Conservation (phyloP, 1,284 basidiomycete genomes). For the Schizophyllum amplum region DNA sequence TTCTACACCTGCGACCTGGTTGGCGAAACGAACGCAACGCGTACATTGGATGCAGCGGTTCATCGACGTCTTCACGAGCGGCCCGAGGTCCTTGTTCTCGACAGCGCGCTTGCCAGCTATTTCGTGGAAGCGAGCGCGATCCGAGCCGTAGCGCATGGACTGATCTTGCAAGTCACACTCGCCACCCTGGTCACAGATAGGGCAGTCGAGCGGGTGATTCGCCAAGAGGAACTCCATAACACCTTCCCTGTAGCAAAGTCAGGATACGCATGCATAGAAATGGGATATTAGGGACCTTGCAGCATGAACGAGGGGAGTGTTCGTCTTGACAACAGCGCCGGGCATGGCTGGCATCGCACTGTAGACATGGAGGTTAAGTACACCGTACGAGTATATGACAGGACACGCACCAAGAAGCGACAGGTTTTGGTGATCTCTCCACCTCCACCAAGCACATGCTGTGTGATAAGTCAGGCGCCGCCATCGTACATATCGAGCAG, state of each 20-base stretch:
- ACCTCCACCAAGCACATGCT: constrained; percentile 98
- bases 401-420: constrained; percentile 66
- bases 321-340: constrained; percentile 93
- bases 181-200: constrained; percentile 96
- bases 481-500: constrained; percentile 1
- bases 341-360: constrained; percentile 99
- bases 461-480: constrained; percentile 9
- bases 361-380: constrained; percentile 7
- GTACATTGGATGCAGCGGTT: constrained; percentile 99
- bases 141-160: constrained; percentile 98
- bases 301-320: constrained; percentile 92
- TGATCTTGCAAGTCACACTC: constrained; percentile 99
- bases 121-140: constrained; percentile 97
- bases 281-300: no score
- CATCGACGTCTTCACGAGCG: constrained; percentile 98
- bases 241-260: constrained; percentile 83
- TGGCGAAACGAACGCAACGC: constrained; percentile 97
- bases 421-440: constrained; percentile 90
- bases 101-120: constrained; percentile 96
- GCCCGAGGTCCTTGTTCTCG: constrained; percentile 98
- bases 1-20: constrained; percentile 98
- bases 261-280: constrained; percentile 45
- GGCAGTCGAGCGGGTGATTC: constrained; percentile 98
- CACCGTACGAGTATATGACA: not conserved
- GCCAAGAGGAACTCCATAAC: constrained; percentile 99